Evolutionary conservation across 139 green algal genomes (phyloP).

Genomic region (Edaphochlamys debaryana): DNA sequence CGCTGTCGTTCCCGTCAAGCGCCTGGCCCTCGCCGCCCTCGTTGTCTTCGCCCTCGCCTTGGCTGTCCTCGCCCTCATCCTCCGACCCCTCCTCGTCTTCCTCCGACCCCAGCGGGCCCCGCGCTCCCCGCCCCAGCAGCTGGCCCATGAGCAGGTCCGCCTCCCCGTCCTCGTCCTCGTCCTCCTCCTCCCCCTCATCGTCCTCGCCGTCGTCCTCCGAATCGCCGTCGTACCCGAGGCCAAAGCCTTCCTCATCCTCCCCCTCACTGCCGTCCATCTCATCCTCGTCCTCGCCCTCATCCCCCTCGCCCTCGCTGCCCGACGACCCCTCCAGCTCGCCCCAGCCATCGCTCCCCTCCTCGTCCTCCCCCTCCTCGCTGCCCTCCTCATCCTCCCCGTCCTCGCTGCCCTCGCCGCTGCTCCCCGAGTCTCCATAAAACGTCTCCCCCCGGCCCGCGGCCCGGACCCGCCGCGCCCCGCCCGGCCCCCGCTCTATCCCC

Average conservation of each 20-base stretch:
- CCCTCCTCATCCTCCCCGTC: background rate
- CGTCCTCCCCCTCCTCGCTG: background rate
- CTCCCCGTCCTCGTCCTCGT: background rate
- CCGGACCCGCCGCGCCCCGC: too few species aligned
- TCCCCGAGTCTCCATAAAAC: background rate
- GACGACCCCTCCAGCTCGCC: too few species aligned
- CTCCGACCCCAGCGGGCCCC: background rate
- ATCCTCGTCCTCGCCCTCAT: slow-evolving; percentile 5
- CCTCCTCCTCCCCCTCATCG: background rate
- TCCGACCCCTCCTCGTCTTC: background rate
- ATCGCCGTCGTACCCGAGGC: too few species aligned
- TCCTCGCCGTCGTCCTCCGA: background rate
- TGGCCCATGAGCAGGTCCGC: background rate
- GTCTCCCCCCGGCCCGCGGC: too few species aligned
- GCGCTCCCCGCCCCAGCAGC: too few species aligned
- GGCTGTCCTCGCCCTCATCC: slow-evolving; percentile 3
- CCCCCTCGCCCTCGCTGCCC: background rate
- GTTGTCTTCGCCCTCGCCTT: background rate
- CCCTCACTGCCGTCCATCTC: background rate
- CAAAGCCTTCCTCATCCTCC: background rate
- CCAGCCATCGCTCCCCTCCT: too few species aligned
- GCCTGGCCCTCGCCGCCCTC: slow-evolving; percentile 10
- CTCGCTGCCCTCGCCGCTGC: background rate
- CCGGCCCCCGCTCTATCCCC: slow-evolving; percentile 14
- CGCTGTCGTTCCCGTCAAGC: background rate